A percentile compares a stretch with the other conserved stretches of the same genome.
These are phyloP conservation scores for Chytriomyces sp. DNA, from an alignment of 192 early-diverging fungal genomes.

Conservation along the genomic window DNA sequence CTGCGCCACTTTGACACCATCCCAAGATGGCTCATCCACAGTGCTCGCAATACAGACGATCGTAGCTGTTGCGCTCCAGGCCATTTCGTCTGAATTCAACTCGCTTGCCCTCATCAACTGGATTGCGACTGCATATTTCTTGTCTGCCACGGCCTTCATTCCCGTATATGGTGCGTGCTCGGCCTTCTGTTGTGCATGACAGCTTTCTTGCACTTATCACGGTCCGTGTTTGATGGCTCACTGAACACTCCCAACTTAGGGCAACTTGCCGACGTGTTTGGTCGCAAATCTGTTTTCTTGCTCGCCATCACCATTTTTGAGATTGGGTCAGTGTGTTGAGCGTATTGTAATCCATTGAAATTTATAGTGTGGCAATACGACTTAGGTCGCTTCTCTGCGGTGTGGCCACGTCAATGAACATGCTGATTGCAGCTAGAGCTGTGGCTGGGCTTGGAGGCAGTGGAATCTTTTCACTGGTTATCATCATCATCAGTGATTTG, in stretches of 20 bases:
- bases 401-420: slow-evolving; percentile 57
- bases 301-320: slow-evolving; percentile 69
- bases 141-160: slow-evolving; percentile 61
- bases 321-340: too few relatives aligned
- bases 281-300: slow-evolving; percentile 67
- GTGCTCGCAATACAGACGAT: slow-evolving; percentile 34
- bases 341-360: too few relatives aligned
- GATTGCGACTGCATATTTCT: slow-evolving; percentile 34
- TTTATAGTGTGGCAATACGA: too few relatives aligned
- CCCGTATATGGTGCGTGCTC: slow-evolving; percentile 75
- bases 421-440: slow-evolving; percentile 71
- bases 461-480: slow-evolving; percentile 73
- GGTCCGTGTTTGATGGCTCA: too few relatives aligned
- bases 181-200: too few relatives aligned
- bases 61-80: slow-evolving; percentile 33
- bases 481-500: slow-evolving; percentile 82
- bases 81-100: slow-evolving; percentile 37
- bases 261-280: slow-evolving; percentile 87
- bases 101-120: slow-evolving; percentile 31
- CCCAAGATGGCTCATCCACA: background rate
- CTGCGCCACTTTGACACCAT: background rate
- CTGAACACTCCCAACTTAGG: slow-evolving; percentile 64
- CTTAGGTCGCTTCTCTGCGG: slow-evolving; percentile 83
- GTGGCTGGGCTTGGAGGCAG: slow-evolving; percentile 68
- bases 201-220: too few relatives aligned